Conservation (phyloP, 2,329 filamentous ascomycete genomes). For the Bretziella fagacearum region DNA sequence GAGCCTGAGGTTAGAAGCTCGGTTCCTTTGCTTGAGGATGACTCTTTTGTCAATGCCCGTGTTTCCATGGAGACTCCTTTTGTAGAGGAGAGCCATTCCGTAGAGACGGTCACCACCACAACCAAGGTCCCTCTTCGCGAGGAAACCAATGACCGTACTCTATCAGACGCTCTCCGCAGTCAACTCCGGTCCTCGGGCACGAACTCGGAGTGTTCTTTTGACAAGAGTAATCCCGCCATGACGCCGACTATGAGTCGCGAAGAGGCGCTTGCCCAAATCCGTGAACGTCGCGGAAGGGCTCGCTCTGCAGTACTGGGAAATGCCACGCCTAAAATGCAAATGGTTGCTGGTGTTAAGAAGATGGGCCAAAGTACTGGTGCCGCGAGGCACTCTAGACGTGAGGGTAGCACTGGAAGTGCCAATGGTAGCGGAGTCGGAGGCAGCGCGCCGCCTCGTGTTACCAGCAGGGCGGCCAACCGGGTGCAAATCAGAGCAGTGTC, state of each 20-base stretch:
- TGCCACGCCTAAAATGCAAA: background rate
- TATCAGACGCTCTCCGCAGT: slow-evolving; percentile 3
- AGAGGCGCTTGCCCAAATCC: slow-evolving; percentile 58
- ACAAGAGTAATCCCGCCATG: slow-evolving; percentile 39
- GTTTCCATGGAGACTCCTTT: background rate
- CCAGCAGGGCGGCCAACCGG: background rate
- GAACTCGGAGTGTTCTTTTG: slow-evolving; percentile 25
- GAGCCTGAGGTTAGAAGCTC: slow-evolving; percentile 18
- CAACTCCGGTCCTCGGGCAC: slow-evolving; percentile 5
- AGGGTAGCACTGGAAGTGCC: slow-evolving; percentile 25
- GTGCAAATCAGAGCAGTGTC: background rate
- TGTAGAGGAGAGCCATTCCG: slow-evolving; percentile 12
- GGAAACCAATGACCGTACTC: slow-evolving; percentile 14
- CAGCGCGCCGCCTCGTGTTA: slow-evolving; percentile 9
- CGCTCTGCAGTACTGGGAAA: too few species aligned
- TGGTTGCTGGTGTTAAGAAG: background rate
- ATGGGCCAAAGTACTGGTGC: background rate
- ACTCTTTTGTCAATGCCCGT: slow-evolving; percentile 17
- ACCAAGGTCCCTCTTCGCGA: slow-evolving; percentile 32
- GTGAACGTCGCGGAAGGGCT: slow-evolving; percentile 53
- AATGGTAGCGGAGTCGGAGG: slow-evolving; percentile 25
- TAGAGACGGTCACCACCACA: slow-evolving; percentile 33
- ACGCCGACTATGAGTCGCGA: slow-evolving; percentile 54
- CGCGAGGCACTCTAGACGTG: slow-evolving; percentile 21
- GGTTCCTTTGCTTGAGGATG: slow-evolving; percentile 17